Evolutionary conservation across 2,329 filamentous ascomycete genomes (phyloP), one percentile per base, ranked within the genome.

Genomic region (Fusarium sp.): DNA sequence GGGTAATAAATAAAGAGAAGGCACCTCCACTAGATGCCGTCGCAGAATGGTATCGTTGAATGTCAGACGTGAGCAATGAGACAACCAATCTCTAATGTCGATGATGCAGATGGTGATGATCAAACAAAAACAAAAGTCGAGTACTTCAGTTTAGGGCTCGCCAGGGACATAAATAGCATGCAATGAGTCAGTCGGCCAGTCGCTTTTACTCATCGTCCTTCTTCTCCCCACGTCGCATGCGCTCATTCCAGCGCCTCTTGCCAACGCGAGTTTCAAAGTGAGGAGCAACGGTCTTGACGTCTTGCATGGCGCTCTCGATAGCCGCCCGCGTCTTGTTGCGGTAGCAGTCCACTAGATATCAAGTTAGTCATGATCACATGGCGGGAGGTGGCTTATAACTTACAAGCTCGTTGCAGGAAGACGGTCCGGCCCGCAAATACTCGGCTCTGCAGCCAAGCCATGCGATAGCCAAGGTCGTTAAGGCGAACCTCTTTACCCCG

Each of bases 391-490:
- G 33, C 26, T 37, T 32, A 14, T 19, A 22, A 91, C 94, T 89
- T 83, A 97, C 94, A 83, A 73, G 94, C 94, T 84, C 93, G 90
- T 79, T 97, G 95, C 74, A 97, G 83, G 79, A 97, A 97, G 47
- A 97, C 84, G 40, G 91, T 93, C 71, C 93, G 87, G 14, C 91
- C 92, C 2, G 94, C 90, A 82, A 98, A 97, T 13, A 95, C 92
- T 74, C 95, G 87, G 77, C 94, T 96, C 81, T 98, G 95, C 55
- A 94, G 90, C 95, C 96, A 99, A 48, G 93, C 94, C 92, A 99
- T 96, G 46, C 95, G 89, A 78, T 96, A 97, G 4, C 94, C 95
- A 45, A 98, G 82, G 75, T 98, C 94, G 76, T 98, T 98, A 65
- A 98, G 82, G 48, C 92, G 88, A n/a, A 96, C 89, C 77, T 98